Evolutionary conservation across 2,329 filamentous ascomycete species (phyloP).

Genomic region (Trichoderma sp.): DNA sequence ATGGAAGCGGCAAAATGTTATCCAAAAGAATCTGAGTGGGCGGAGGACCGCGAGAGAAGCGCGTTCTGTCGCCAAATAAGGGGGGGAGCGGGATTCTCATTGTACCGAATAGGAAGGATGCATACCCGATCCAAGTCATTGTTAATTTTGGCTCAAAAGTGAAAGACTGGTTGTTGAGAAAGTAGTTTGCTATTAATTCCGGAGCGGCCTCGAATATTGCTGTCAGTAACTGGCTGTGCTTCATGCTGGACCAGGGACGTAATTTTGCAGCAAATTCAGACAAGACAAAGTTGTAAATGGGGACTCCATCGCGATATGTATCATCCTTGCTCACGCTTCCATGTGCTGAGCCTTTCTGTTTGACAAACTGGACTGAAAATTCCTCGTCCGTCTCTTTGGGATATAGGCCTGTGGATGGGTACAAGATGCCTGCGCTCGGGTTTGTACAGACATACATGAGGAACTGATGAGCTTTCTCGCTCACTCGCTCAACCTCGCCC

Average conservation of each 20-base stretch:
- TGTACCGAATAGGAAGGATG: slow-evolving; percentile 80
- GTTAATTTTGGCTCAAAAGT: slow-evolving; percentile 89
- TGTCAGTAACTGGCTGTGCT: slow-evolving; percentile 79
- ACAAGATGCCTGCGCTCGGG: slow-evolving; percentile 70
- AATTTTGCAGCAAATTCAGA: slow-evolving; percentile 77
- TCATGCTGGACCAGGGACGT: slow-evolving; percentile 77
- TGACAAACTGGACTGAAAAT: slow-evolving; percentile 28
- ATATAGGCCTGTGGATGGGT: slow-evolving; percentile 81
- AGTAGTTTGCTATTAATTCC: slow-evolving; percentile 87
- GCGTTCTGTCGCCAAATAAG: slow-evolving; percentile 67
- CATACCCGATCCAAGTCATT: slow-evolving; percentile 92
- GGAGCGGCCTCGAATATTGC: slow-evolving; percentile 79
- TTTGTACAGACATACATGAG: slow-evolving; percentile 75
- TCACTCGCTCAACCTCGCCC: slow-evolving; percentile 54
- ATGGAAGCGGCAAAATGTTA: slow-evolving; percentile 79
- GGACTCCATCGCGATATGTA: slow-evolving; percentile 64
- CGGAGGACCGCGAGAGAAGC: slow-evolving; percentile 68
- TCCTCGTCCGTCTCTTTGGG: slow-evolving; percentile 66
- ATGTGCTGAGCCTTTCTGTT: slow-evolving; percentile 37
- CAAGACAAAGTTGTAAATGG: slow-evolving; percentile 77
- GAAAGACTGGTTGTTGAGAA: slow-evolving; percentile 76
- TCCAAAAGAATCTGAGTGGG: slow-evolving; percentile 79
- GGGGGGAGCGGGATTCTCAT: slow-evolving; percentile 73
- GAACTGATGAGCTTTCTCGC: slow-evolving; percentile 72
- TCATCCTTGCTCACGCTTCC: slow-evolving; percentile 72